Conservation (phyloP, 768 basidiomycete species). For the Gloeostereum incarnatum region DNA sequence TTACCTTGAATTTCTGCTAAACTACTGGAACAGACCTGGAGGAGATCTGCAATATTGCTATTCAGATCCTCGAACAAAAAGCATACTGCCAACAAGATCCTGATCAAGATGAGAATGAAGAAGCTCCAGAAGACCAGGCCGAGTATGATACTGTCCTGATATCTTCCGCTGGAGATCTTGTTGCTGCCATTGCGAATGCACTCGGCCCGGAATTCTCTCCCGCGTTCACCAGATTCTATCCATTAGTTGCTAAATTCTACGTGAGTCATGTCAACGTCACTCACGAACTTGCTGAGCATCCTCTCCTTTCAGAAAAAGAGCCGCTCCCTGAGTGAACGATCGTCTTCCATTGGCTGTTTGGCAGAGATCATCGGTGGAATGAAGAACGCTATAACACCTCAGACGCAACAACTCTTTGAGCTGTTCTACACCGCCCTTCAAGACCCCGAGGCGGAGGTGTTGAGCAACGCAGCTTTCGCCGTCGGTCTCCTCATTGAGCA, state of each 20-base stretch:
- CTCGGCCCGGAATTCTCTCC: constrained; percentile 79
- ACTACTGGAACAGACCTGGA: constrained; percentile 49
- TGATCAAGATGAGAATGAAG: constrained; percentile 82
- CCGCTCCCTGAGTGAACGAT: constrained; percentile 84
- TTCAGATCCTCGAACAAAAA: constrained; percentile 87
- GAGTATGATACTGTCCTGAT: constrained; percentile 97
- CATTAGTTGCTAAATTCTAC: constrained; percentile 86
- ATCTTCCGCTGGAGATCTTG: constrained; percentile 89
- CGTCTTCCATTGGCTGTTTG: constrained; percentile 86
- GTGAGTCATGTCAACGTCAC: constrained; percentile 34
- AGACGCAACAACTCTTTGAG: constrained; percentile 72
- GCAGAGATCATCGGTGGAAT: constrained; percentile 95
- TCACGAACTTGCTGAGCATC: constrained; percentile 1
- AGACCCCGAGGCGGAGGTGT: constrained; percentile 87
- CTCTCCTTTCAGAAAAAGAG: constrained; percentile 55
- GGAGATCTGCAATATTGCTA: constrained; percentile 68
- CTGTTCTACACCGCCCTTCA: constrained; percentile 77
- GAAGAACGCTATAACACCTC: constrained; percentile 77
- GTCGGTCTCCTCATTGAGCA: constrained; percentile 86
- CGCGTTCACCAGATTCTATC: constrained; percentile 82
- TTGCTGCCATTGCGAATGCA: constrained; percentile 77
- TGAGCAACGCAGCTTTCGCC: constrained; percentile 95
- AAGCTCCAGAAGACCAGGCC: constrained; percentile 81
- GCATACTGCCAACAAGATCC: constrained; percentile 95
- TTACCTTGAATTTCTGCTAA: constrained; percentile 4